Base-by-base conservation (phyloP, 495 filamentous ascomycete species). In the Endocarpon pusillum region DNA sequence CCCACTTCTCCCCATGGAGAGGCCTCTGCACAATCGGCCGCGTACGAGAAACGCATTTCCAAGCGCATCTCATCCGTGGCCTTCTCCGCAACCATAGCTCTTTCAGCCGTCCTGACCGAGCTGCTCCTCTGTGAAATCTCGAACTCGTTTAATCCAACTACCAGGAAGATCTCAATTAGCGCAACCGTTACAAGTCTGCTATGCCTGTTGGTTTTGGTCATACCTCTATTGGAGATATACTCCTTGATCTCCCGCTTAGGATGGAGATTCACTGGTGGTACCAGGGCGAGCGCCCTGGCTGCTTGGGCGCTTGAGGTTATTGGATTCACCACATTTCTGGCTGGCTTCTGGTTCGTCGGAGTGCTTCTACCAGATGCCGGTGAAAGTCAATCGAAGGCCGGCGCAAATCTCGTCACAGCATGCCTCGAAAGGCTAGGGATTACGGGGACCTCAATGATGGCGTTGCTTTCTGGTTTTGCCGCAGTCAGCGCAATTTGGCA, bases 401-500 rank as follows among this genome's bases (percentile, higher is more conserved):
- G 49, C 3, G 57, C 71, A 40, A 60, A 58, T 23, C 47, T 85
- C 37, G 70, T 64, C 33, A 70, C 83, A 46, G 80, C 74, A 17
- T 82, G 78, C 54, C 58, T 86, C 27, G 78, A 82, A 50, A 58
- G 81, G 22, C 72, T 89, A 12, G 81, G 78, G 11, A 69, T 87
- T 21, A 78, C 85, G 44, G 81, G 81, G 9, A 78, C 87, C 20
- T 76, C 72, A 33, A 56, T 83, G 21, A 86, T 89, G 81, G 80
- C 81, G 6, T 58, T 81, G 15, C 58, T 89, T 21, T 78, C 81
- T 14, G 81, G 81, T 8, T 89, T 87, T 45, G 81, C 81, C 16
- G 78, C 77, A 16, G 74, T 89, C 23, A 79, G 73, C 29, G 73
- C 74, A 6, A 70, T 81, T 18, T 86, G 81, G 81, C 76, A 85